Evolutionary conservation across 495 filamentous ascomycete genomes (phyloP).

Genomic region (Xanthoparmelia taractica): DNA sequence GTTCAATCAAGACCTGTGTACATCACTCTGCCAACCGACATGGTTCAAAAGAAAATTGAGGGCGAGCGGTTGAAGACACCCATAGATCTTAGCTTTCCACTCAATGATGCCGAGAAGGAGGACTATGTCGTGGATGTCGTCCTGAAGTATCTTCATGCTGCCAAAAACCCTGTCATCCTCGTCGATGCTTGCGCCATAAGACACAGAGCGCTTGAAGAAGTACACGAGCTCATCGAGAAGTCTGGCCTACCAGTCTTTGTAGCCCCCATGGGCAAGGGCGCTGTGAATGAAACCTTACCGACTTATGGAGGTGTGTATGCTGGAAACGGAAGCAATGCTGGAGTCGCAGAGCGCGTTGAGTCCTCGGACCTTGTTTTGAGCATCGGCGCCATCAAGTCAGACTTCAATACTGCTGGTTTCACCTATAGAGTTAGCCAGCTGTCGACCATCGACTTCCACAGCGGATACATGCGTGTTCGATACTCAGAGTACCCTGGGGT

Average conservation of each 20-base stretch:
- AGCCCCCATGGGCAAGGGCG: conserved; percentile 87
- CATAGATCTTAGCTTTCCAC: conserved; percentile 56
- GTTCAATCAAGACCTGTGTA: conserved; percentile 70
- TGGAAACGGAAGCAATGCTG: conserved; percentile 65
- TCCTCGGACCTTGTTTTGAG: conserved; percentile 73
- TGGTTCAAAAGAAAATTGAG: conserved; percentile 72
- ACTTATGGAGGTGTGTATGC: conserved; percentile 84
- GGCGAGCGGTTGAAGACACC: conserved; percentile 59
- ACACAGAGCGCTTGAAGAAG: conserved; percentile 66
- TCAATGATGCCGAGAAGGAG: conserved; percentile 66
- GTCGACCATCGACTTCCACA: conserved; percentile 84
- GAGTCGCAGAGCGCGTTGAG: conserved; percentile 67
- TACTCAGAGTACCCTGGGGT: conserved; percentile 80
- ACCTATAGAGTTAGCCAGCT: conserved; percentile 75
- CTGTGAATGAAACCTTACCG: conserved; percentile 66
- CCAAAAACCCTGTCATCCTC: conserved; percentile 71
- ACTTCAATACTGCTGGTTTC: conserved; percentile 90
- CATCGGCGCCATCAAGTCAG: conserved; percentile 76
- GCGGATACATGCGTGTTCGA: conserved; percentile 61
- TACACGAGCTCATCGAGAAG: conserved; percentile 67
- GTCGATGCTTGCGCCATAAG: conserved; percentile 89
- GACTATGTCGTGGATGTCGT: conserved; percentile 78
- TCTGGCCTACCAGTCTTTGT: conserved; percentile 77
- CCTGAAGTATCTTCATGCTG: conserved; percentile 64
- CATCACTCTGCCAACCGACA: conserved; percentile 77